Evolutionary conservation across 73 alveolate species (phyloP), one percentile per base, ranked within the genome.

Genomic region (Paramecium bursaria): DNA sequence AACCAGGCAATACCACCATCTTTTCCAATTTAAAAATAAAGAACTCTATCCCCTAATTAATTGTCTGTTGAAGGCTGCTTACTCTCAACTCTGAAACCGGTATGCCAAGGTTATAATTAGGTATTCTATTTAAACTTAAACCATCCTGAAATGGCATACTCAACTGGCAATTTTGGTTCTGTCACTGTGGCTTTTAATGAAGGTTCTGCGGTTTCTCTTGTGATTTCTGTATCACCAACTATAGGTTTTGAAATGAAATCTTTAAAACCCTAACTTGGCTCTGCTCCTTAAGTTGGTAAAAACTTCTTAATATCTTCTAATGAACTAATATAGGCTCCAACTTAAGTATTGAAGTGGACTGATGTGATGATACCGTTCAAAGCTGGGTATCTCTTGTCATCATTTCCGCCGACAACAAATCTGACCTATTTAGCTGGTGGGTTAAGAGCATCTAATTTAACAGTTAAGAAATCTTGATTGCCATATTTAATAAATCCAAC

Each of bases 71-170:
- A 17, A 33, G 82, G 82, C 19, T 67, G 17, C 21, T 57, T 42
- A 14, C 33, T 67, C 22, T 29, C 21, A 7, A 67, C 82, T 67
- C 22, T 67, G 44, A 67, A 67, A 23, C 33, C 21, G 14, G 23
- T 67, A 19, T 67, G 82, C 11, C 11, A 67, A 14, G 82, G 82
- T 31, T 35, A 17, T 26, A 39, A 39, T 67, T 67, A 35, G 22
- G 33, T 57, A 3, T 21, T 7, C 3, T 3, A 7, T 19, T 30
- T 5, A 35, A 53, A 67, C 21, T 42, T 67, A 9, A 67, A 67
- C 82, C 82, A 67, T 15, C 82, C 82, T 25, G 50, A 25, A 15
- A 67, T 35, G 0, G 82, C 57, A 39, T 67, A 67, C 17, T 67
- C 82, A 29, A 30, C 51, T 2, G 76, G 76, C 33, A 57, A 57